Base-by-base conservation (phyloP, 2,329 filamentous ascomycete species). In the Leptoxyphium fumago region DNA sequence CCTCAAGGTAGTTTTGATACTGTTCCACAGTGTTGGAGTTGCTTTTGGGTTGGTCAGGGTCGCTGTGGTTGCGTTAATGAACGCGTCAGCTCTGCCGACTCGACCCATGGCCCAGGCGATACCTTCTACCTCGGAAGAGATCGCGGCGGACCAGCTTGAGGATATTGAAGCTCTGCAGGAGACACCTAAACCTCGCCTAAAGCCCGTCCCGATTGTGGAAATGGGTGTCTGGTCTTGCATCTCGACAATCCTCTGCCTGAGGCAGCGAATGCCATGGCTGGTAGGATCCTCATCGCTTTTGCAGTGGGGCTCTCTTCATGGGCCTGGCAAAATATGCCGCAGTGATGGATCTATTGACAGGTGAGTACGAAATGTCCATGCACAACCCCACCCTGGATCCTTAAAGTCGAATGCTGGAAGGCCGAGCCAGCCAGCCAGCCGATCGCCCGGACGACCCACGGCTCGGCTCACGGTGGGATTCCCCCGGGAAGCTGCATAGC, bases 181-280 rank as follows among this genome's bases (percentile, higher is more conserved):
- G 21, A 26, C 3, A 26, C 21, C 21, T n/a, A 7, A 26, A 29
- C 36, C 32, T 34, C 36, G 38, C 26, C 36, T 29, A n/a, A 38
- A 21, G 18, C 34, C 29, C 51, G 75, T 71, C 60, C 82, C 86
- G 43, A 73, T 95, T 53, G 66, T 91, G 48, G 73, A 75, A 51
- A 94, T 91, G 72, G 77, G 75, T 55, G 61, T 85, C 43, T 94
- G 84, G 79, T 71, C 78, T 55, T 84, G 83, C 64, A 62, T 81
- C 45, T 79, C 78, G 49, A 79, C 77, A 61, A 64, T 94, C 49
- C 65, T 87, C 53, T 79, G 87, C 69, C 65, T 94, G 58, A 72
- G 81, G 52, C 64, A 69, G 51, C 83, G 86, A 63, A 94, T 94
- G 86, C 89, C 89, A 50, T 96, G 89, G 89, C 73, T 94, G 45